Evolutionary conservation across 2,329 filamentous ascomycete species (phyloP).

Genomic region (Colletotrichum zoysiae): DNA sequence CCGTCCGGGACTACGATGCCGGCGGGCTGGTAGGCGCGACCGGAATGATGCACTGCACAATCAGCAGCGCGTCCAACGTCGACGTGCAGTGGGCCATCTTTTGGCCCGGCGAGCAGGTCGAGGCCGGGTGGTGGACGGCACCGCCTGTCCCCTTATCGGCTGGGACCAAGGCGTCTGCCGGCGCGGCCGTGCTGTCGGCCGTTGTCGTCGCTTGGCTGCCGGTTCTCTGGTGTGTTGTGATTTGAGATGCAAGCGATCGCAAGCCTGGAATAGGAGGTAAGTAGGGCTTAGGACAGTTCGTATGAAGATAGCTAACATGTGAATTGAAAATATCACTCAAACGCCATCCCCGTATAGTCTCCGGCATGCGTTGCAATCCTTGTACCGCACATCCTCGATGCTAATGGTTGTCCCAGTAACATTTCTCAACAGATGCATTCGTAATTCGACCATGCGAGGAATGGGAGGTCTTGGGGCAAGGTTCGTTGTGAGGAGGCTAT

Average conservation of each 20-base stretch:
- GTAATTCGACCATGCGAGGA: neutral
- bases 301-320: neutral
- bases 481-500: no score
- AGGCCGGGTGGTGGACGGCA: conserved; percentile 15
- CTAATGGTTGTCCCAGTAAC: neutral
- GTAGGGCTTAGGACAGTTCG: neutral
- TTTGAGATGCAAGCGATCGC: neutral
- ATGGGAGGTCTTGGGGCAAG: neutral
- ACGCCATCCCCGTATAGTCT: no score
- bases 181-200: neutral
- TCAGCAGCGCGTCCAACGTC: neutral
- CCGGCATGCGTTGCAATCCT: neutral
- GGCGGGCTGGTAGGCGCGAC: conserved; percentile 18
- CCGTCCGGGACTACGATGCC: neutral
- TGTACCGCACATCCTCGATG: neutral
- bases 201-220: conserved; percentile 1
- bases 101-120: conserved; percentile 6
- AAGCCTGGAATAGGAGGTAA: neutral
- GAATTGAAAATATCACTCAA: no score
- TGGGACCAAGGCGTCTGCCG: neutral
- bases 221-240: conserved; percentile 6
- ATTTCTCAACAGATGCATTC: neutral
- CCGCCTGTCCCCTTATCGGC: conserved; percentile 22
- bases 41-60: conserved; percentile 23
- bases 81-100: conserved; percentile 30